phyloP scores from a whole-genome alignment of 2,329 filamentous ascomycete genomes.

The Aspergillus sergii region DNA sequence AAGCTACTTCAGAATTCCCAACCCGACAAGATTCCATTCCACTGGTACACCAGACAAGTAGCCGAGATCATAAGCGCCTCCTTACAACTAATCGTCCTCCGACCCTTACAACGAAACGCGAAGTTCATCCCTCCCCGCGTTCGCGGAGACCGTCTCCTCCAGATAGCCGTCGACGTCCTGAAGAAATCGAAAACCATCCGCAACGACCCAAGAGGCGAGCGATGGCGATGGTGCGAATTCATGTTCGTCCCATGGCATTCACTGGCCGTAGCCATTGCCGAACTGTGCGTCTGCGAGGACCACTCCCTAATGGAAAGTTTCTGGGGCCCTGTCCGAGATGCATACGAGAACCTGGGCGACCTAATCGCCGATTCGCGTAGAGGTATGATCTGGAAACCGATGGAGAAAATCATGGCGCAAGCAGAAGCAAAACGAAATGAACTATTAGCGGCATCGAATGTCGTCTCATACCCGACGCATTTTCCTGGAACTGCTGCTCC shows the following conservation, averaged over 20 bases:
- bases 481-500: constrained; percentile 2
- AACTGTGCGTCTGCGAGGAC: constrained; percentile 34
- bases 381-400: constrained; percentile 34
- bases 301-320: constrained; percentile 24
- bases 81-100: constrained; percentile 32
- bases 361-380: constrained; percentile 31
- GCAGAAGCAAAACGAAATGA: constrained; percentile 20
- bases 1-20: constrained; percentile 23
- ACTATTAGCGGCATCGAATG: background rate
- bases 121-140: constrained; percentile 29
- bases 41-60: constrained; percentile 29
- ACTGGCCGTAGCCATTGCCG: constrained; percentile 34
- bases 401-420: constrained; percentile 33
- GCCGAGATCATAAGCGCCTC: constrained; percentile 26
- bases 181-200: constrained; percentile 21
- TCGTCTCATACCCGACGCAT: constrained; percentile 7
- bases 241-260: constrained; percentile 38
- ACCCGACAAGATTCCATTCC: constrained; percentile 26
- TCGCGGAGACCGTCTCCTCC: constrained; percentile 26
- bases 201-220: constrained; percentile 21
- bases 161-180: constrained; percentile 29
- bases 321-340: constrained; percentile 29
- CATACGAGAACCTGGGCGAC: constrained; percentile 25
- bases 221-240: constrained; percentile 32
- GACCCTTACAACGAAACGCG: constrained; percentile 28